These are phyloP conservation scores for Paecilomyces variotii DNA, from an alignment of 2,329 filamentous ascomycete species.

Conservation along the genomic window DNA sequence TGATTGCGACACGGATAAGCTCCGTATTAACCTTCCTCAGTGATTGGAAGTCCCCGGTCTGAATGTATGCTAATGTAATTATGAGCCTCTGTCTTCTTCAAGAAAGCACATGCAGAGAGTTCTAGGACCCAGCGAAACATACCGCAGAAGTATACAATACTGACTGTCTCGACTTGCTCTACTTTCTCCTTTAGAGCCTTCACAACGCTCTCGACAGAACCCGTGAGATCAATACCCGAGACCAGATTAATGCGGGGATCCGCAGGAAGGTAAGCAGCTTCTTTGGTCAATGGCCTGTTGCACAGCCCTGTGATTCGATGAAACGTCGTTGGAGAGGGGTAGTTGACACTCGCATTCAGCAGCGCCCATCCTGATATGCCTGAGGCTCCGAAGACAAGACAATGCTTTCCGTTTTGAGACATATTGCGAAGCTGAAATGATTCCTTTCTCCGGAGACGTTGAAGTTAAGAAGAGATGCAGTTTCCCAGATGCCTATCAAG, in stretches of 20 bases:
- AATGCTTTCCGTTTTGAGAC: conserved; percentile 14
- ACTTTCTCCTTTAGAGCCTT: conserved; percentile 29
- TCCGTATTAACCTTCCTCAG: conserved; percentile 23
- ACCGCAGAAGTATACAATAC: conserved; percentile 34
- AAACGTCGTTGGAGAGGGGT: conserved; percentile 23
- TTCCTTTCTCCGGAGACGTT: not conserved
- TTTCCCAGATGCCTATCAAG: too few relatives aligned
- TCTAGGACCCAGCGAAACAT: conserved; percentile 2
- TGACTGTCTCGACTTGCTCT: conserved; percentile 25
- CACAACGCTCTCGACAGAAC: conserved; percentile 7
- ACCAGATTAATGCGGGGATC: conserved; percentile 26
- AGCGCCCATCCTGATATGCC: conserved; percentile 34
- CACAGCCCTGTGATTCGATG: conserved; percentile 26
- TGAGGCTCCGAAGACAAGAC: conserved; percentile 30
- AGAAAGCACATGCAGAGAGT: not conserved
- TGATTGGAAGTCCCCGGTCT: conserved; percentile 11
- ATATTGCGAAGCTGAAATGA: not conserved
- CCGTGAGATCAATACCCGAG: conserved; percentile 28
- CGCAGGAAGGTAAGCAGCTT: conserved; percentile 23
- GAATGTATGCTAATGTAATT: conserved; percentile 8
- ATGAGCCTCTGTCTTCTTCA: not conserved
- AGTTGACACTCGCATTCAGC: conserved; percentile 27
- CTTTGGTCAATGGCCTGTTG: conserved; percentile 24
- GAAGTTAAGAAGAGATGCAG: too few relatives aligned
- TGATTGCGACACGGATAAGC: conserved; percentile 28